These are phyloP conservation scores for Lactarius quietus DNA, from an alignment of 768 basidiomycete species.

Conservation along the genomic window DNA sequence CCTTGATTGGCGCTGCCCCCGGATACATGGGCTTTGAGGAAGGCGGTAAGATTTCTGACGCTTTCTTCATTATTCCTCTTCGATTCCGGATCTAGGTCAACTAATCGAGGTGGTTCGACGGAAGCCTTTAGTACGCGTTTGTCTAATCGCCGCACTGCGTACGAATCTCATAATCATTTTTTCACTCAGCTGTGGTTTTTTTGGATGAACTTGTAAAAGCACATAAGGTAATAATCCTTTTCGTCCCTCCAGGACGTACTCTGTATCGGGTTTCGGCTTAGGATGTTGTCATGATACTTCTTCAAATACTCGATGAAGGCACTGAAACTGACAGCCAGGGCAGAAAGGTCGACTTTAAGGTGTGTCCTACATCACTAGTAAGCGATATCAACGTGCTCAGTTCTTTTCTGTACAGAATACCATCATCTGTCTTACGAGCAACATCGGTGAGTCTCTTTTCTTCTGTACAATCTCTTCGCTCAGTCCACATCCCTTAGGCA, in stretches of 20 bases:
- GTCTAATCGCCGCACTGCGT: background rate
- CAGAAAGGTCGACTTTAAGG: slow-evolving; percentile 88
- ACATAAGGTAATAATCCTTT: slow-evolving; percentile 56
- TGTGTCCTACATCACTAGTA: slow-evolving; percentile 28
- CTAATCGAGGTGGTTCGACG: slow-evolving; percentile 63
- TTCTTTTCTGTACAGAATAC: slow-evolving; percentile 63
- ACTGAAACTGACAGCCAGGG: slow-evolving; percentile 89
- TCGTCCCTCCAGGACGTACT: background rate
- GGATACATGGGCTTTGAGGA: slow-evolving; percentile 83
- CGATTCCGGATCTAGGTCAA: slow-evolving; percentile 40
- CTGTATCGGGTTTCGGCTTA: slow-evolving; percentile 26
- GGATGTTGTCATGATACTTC: slow-evolving; percentile 86
- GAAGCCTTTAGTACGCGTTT: slow-evolving; percentile 49
- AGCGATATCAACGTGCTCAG: background rate
- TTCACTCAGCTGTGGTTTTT: slow-evolving; percentile 50
- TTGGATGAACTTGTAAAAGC: slow-evolving; percentile 74
- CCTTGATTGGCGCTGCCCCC: slow-evolving; percentile 88
- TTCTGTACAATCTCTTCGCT: background rate
- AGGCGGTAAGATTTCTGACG: slow-evolving; percentile 45
- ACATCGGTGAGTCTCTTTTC: slow-evolving; percentile 49
- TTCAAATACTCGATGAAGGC: slow-evolving; percentile 91
- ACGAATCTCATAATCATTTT: background rate
- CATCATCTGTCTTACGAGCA: slow-evolving; percentile 87
- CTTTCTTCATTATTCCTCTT: background rate
- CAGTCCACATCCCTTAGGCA: slow-evolving; percentile 30